phyloP scores from a whole-genome alignment of 805 yeast genomes.

The Lipomyces chichibuensis region DNA sequence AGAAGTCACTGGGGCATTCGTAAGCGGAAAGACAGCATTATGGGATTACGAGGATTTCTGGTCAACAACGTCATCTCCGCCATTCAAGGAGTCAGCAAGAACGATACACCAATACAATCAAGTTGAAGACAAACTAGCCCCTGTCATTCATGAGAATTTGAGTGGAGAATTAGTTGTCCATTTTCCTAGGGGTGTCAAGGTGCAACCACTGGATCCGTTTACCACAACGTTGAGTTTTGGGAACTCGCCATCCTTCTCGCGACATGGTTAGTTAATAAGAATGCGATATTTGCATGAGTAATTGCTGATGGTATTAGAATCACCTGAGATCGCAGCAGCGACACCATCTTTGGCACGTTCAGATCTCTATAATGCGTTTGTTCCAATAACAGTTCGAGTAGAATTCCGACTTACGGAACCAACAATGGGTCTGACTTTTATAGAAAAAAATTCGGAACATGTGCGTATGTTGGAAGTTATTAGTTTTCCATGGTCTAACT shows the following conservation, averaged over 20 bases:
- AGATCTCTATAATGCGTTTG: conserved; percentile 52
- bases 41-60: conserved; percentile 61
- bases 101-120: conserved; percentile 38
- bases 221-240: conserved; percentile 19
- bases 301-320: background rate
- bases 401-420: conserved; percentile 68
- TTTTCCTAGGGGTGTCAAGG: conserved; percentile 67
- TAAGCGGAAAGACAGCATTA: conserved; percentile 63
- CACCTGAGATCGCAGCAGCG: conserved; percentile 36
- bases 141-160: conserved; percentile 56
- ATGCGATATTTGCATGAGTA: background rate
- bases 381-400: conserved; percentile 73
- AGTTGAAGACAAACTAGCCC: conserved; percentile 35
- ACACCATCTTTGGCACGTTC: conserved; percentile 39
- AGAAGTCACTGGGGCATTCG: conserved; percentile 60
- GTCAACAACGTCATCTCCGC: conserved; percentile 42
- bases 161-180: conserved; percentile 64
- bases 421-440: conserved; percentile 73
- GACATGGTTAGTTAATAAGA: conserved; percentile 14
- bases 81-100: conserved; percentile 24
- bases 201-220: conserved; percentile 58
- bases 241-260: conserved; percentile 35
- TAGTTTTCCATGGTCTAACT: background rate
- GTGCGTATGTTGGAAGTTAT: conserved; percentile 13
- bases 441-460: conserved; percentile 45